These are phyloP conservation scores for Trichosporon sp. DNA, from an alignment of 1,284 basidiomycete species.

Conservation along the genomic window DNA sequence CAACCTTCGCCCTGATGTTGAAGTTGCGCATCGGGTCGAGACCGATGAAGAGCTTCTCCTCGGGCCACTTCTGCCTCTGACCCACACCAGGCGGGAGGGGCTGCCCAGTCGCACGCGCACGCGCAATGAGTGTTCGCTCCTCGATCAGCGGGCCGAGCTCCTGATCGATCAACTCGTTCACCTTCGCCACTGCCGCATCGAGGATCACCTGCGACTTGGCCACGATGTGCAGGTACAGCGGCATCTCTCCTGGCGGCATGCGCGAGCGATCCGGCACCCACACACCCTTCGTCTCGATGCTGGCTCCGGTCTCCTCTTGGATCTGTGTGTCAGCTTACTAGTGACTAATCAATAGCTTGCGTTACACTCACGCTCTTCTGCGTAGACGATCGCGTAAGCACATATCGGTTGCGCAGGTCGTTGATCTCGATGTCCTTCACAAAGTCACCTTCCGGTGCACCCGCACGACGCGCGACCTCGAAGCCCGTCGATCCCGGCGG, in stretches of 20 bases:
- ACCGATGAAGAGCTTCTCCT: conserved; percentile 82
- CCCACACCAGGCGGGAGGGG: conserved; percentile 27
- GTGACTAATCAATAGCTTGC: not conserved
- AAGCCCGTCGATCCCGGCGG: conserved; percentile 42
- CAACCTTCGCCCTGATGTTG: conserved; percentile 94
- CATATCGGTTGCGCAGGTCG: conserved; percentile 89
- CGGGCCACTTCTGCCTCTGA: conserved; percentile 80
- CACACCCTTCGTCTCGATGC: conserved; percentile 81
- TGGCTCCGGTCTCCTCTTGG: conserved; percentile 80
- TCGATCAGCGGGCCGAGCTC: conserved; percentile 86
- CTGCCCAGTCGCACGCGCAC: conserved; percentile 43
- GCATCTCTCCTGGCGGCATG: conserved; percentile 85
- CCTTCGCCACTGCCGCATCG: conserved; percentile 70
- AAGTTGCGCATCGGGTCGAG: conserved; percentile 90
- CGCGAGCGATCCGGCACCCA: conserved; percentile 90
- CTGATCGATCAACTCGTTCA: conserved; percentile 76
- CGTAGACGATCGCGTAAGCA: conserved; percentile 88
- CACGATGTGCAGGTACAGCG: conserved; percentile 88
- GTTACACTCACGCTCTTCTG: conserved; percentile 69
- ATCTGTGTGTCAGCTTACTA: conserved; percentile 54
- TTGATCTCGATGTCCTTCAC: conserved; percentile 91
- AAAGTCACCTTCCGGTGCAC: conserved; percentile 70
- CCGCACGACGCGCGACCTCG: conserved; percentile 56
- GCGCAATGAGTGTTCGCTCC: conserved; percentile 57
- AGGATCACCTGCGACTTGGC: conserved; percentile 74